Evolutionary conservation across 129 eudicot species (phyloP), one percentile per base, ranked within the genome.

Genomic region (Flaveria trinervia): DNA sequence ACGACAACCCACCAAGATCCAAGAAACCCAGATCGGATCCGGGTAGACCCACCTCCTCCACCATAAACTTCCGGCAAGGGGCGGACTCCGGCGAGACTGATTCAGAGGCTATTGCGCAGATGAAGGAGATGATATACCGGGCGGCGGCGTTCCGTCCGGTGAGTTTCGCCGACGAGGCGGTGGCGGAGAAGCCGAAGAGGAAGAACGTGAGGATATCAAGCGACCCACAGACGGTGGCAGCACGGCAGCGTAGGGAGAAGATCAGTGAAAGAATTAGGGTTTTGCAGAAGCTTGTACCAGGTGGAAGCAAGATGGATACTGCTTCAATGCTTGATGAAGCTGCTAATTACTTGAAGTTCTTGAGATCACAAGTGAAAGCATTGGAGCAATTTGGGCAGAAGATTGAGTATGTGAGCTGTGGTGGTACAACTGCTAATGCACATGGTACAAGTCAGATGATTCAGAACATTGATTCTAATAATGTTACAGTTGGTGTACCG

Each of bases 311-410:
- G 50, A 91, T 93, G 98, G 98, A 93, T 76, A 93, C 98, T 3
- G 98, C 98, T 54, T 87, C 98, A 3, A 93, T 93, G 98, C 92
- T 93, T 4, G 98, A 93, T 71, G 98, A 91, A 60, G 98, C 98
- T 61, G 98, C 98, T 15, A 93, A 86, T 71, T 93, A 93, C 67
- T 92, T 93, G 71, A 90, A 89, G 83, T 93, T 90, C 52, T 79
- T 93, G 39, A 90, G 91, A 78, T 85, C 97, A 46, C 97, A 91
- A 79, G 97, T 93, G 12, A 91, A 91, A 46, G 96, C 79, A 60
- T 83, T 93, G 66, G 98, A 93, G 60, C 82, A 86, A 1, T 25
- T 88, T 16, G 92, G 94, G 7, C 86, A 77, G 25, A 83, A 81
- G 73, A 59, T 78, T 25, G 13, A 65, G 41, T 82, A 54, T 51